These are phyloP conservation scores for Conoideocrella luteorostrata DNA, from an alignment of 2,329 filamentous ascomycete species.

Conservation along the genomic window DNA sequence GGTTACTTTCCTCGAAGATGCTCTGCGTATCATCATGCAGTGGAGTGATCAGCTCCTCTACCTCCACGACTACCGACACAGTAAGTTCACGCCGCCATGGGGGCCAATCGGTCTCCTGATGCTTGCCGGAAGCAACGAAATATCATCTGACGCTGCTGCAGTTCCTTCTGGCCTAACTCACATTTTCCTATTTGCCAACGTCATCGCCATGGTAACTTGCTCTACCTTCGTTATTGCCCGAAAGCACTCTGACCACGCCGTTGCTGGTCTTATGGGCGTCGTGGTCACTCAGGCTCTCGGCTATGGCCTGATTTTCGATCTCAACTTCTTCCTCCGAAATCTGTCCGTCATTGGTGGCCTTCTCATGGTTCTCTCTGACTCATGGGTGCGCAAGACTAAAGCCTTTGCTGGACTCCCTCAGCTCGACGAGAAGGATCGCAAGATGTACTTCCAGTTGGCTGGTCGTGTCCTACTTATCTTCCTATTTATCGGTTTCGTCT, in stretches of 20 bases:
- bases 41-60: constrained; percentile 94
- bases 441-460: constrained; percentile 99
- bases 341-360: constrained; percentile 94
- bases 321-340: constrained; percentile 99
- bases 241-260: constrained; percentile 89
- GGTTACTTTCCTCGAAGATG: constrained; percentile 96
- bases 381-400: constrained; percentile 96
- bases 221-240: constrained; percentile 84
- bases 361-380: constrained; percentile 96
- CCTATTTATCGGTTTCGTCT: constrained; percentile 94
- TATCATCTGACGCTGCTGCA: constrained; percentile 29
- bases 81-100: constrained; percentile 48
- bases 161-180: constrained; percentile 87
- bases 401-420: constrained; percentile 89
- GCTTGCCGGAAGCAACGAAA: neutral
- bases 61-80: constrained; percentile 84
- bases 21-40: constrained; percentile 92
- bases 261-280: constrained; percentile 81
- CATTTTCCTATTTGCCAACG: constrained; percentile 85
- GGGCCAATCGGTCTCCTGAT: neutral
- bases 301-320: constrained; percentile 96
- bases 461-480: constrained; percentile 94
- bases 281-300: constrained; percentile 91
- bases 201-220: constrained; percentile 77
- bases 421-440: constrained; percentile 97